Evolutionary conservation across 2,329 filamentous ascomycete genomes (phyloP).

Genomic region (Aspergillus sp.): DNA sequence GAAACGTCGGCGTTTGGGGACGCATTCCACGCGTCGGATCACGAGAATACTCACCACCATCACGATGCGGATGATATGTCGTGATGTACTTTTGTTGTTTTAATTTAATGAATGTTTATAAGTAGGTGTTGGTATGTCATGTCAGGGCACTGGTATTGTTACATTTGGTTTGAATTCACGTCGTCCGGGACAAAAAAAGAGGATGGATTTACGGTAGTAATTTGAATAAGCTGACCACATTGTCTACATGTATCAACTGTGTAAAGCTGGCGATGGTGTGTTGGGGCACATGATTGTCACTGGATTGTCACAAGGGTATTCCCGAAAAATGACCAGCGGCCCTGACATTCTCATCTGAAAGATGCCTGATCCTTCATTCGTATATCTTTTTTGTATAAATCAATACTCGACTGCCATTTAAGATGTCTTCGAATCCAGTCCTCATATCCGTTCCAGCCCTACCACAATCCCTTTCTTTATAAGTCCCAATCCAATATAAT

Average conservation of each 20-base stretch:
- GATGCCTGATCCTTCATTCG: too few relatives aligned
- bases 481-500: not conserved
- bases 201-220: too few relatives aligned
- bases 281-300: too few relatives aligned
- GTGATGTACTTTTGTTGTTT: not conserved
- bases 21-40: constrained; percentile 61
- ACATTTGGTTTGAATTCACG: constrained; percentile 5
- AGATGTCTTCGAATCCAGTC: not conserved
- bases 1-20: constrained; percentile 79
- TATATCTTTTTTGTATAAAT: too few relatives aligned
- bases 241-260: too few relatives aligned
- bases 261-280: too few relatives aligned
- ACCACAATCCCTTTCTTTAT: not conserved
- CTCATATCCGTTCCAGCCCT: not conserved
- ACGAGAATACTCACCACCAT: constrained; percentile 35
- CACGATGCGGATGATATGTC: constrained; percentile 38
- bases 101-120: constrained; percentile 4
- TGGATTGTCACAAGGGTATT: too few relatives aligned
- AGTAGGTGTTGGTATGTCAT: not conserved
- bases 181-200: not conserved
- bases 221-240: too few relatives aligned
- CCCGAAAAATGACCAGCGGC: too few relatives aligned
- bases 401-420: too few relatives aligned
- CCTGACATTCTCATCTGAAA: too few relatives aligned
- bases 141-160: constrained; percentile 4